Conservation (phyloP, 768 basidiomycete species). For the Trametes cinnabarina region DNA sequence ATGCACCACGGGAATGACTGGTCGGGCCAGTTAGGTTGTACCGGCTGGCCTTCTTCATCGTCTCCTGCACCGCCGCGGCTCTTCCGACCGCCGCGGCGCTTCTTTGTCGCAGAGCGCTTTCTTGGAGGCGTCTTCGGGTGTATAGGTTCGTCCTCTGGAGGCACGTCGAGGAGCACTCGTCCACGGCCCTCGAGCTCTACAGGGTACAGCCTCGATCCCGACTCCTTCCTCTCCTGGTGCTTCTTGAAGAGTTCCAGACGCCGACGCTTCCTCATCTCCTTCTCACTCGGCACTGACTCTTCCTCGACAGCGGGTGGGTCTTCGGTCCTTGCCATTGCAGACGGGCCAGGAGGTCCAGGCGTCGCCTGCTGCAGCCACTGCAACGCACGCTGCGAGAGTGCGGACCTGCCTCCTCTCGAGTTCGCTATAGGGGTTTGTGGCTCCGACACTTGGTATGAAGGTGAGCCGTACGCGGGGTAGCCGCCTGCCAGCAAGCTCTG, state of each 20-base stretch:
- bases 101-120: constrained; percentile 44
- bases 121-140: constrained; percentile 36
- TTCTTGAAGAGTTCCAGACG: constrained; percentile 68
- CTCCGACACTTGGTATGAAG: constrained; percentile 26
- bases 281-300: constrained; percentile 38
- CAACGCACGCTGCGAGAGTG: constrained; percentile 46
- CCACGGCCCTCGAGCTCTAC: constrained; percentile 68
- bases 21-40: constrained; percentile 75
- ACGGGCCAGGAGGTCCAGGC: constrained; percentile 41
- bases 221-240: constrained; percentile 29
- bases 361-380: constrained; percentile 49
- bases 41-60: constrained; percentile 33
- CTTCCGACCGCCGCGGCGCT: constrained; percentile 28
- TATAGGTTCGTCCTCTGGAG: constrained; percentile 41
- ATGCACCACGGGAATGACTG: constrained; percentile 75
- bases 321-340: constrained; percentile 15
- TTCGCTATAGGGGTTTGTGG: constrained; percentile 23
- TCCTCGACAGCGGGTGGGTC: constrained; percentile 25
- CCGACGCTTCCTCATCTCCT: constrained; percentile 63
- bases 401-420: constrained; percentile 6
- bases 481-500: constrained; percentile 82
- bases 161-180: constrained; percentile 62
- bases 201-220: constrained; percentile 49
- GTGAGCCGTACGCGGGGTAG: constrained; percentile 62
- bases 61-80: not conserved